Evolutionary conservation across 352 stramenopile species (phyloP), one percentile per base, ranked within the genome.

Genomic region (Phytophthora pseudosyringae): DNA sequence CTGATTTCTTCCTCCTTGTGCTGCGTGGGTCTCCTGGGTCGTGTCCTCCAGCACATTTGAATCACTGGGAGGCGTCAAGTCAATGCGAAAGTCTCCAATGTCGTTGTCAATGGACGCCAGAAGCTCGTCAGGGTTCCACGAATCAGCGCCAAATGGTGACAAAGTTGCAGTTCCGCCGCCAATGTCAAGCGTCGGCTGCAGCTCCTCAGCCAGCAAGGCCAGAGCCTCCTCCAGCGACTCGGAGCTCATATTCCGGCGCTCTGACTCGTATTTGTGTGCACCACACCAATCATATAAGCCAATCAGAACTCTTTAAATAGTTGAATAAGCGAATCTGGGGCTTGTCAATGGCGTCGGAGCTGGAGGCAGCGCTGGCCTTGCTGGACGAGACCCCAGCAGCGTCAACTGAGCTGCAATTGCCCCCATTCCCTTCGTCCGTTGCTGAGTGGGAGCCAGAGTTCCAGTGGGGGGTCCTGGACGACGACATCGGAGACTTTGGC

Each of bases 301-400:
- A 62, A 62, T 54, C 41, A 54, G 10, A 33, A 13, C 1, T 11
- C 54, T 16, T 26, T 38, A 59, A 51, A 49, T 28, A 35, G 26
- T 26, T n/a, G n/a, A n/a, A n/a, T n/a, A n/a, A n/a, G n/a, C 21
- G 18, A 58, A 58, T 6, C 39, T 35, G 46, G 29, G 40, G 26
- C 25, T 33, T 33, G 5, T n/a, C 2, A 32, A 58, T 50, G 46
- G n/a, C 11, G 21, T 54, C 16, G 40, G 59, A 56, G 29, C 33
- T 71, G n/a, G 60, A 68, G 52, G 60, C 53, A 18, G 31, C 46
- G 43, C 25, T 71, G 11, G 57, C 64, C 8, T 44, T 71, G 26
- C 44, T 71, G 33, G 56, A 67, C 35, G 60, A 63, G 28, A 15
- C 45, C 5, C 18, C 38, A 12, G 21, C 39, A 4, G 48, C 47